These are phyloP conservation scores for Lathyrus sativus DNA, from an alignment of 306 rosid genomes.

Conservation along the genomic window DNA sequence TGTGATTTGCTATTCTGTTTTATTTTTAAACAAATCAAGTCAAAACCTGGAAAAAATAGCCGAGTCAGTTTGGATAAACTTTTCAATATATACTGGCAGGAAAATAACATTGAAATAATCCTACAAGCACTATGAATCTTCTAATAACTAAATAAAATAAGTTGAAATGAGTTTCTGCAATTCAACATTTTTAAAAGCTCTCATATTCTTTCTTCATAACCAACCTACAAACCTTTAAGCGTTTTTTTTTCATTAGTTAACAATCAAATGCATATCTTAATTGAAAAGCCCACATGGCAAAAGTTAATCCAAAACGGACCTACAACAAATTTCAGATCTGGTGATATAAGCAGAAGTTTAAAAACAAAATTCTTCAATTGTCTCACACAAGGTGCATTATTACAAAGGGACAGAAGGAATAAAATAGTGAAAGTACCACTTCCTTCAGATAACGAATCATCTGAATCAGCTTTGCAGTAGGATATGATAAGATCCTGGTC, in stretches of 20 bases:
- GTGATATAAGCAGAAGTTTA: not conserved
- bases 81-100: not conserved
- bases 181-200: not conserved
- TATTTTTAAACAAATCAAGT: slow-evolving; percentile 12
- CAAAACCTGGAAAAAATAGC: slow-evolving; percentile 2
- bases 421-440: slow-evolving; percentile 56
- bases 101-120: slow-evolving; percentile 2
- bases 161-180: not conserved
- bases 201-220: not conserved
- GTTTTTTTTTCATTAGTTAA: not conserved
- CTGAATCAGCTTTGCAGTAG: slow-evolving; percentile 99
- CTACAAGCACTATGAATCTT: not conserved
- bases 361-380: slow-evolving; percentile 8
- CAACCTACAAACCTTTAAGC: not conserved
- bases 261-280: not conserved
- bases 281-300: not conserved
- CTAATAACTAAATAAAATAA: not conserved
- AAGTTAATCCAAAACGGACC: slow-evolving; percentile 5
- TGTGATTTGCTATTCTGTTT: slow-evolving; percentile 2
- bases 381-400: slow-evolving; percentile 25
- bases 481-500: slow-evolving; percentile 99
- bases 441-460: slow-evolving; percentile 88
- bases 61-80: slow-evolving; percentile 1
- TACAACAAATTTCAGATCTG: slow-evolving; percentile 12
- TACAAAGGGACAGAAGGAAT: not conserved